Evolutionary conservation across 139 green algal genomes (phyloP), one percentile per base, ranked within the genome.

Genomic region (Tetradesmus lagerheimii): DNA sequence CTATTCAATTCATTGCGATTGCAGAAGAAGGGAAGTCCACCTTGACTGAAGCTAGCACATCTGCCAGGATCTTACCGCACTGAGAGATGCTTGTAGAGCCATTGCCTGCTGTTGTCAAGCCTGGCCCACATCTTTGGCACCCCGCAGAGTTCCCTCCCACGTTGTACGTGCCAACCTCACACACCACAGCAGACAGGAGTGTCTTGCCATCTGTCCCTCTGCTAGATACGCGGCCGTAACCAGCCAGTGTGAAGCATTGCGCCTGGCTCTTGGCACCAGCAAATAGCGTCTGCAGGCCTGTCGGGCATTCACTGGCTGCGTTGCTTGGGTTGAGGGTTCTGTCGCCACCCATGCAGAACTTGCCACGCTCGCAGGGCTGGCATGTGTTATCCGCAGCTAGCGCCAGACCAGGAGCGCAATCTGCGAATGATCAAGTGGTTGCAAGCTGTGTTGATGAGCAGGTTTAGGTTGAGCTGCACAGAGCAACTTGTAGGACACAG

Each of bases 271-370:
- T 85, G 16, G 80, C 80, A 4, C 80, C 80, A 14, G n/a, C 43
- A 23, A 67, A 39, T 8, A 35, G 80, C 23, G 80, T 85, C 14
- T 35, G 16, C 41, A 85, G 47, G 80, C 80, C 80, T 5, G 18
- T 0, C 4, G 45, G 39, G 43, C 80, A 85, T 0, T 66, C 47
- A 11, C 15, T 39, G 15, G 80, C 80, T 14, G 31, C 27, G 39
- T 57, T 85, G 12, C 15, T 38, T 2, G 80, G 80, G 41, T 85
- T 85, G 27, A n/a, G 25, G 27, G 23, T 66, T 12, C 12, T 39
- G 47, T 85, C 80, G 25, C 80, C 80, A 8, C 80, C 80, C 9
- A 57, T 64, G 43, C 80, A 85, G 80, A 41, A 85, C 41, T 85
- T 53, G 11, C 41, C 41, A 9, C 18, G 35, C 29, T 67, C 15